Conservation (phyloP, 2,329 filamentous ascomycete genomes). For the Penicillium decumbens region DNA sequence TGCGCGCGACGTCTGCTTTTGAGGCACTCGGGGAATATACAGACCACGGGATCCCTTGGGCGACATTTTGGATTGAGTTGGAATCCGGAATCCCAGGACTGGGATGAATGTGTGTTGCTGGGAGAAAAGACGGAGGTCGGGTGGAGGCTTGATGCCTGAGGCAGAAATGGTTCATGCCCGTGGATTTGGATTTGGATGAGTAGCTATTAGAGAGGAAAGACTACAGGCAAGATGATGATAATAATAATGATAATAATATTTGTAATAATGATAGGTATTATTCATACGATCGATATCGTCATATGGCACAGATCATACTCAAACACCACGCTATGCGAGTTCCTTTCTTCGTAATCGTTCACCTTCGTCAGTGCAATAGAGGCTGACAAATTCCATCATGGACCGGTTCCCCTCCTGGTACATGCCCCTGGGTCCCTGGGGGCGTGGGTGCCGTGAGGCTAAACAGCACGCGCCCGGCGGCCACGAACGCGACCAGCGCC, state of each 20-base stretch:
- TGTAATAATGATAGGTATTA: neutral
- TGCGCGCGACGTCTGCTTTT: neutral
- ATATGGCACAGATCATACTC: neutral
- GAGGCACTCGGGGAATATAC: neutral
- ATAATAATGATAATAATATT: neutral
- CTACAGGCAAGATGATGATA: neutral
- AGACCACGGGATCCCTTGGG: neutral
- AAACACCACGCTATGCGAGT: neutral
- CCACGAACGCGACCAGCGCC: neutral
- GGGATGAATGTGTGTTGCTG: neutral
- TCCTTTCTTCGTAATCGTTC: neutral
- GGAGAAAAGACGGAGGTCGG: neutral
- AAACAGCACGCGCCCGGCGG: neutral
- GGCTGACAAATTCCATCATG: neutral
- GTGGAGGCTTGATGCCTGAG: slow-evolving; percentile 3
- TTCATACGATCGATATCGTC: neutral
- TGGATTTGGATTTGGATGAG: neutral
- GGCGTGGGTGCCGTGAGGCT: neutral
- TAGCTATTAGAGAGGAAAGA: neutral
- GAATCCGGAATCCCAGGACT: neutral
- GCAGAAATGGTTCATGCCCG: neutral
- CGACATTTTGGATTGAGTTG: neutral
- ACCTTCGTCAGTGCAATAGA: neutral
- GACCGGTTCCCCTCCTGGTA: neutral
- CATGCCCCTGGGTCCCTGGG: neutral